These are phyloP conservation scores for Phlyctochytrium arcticum DNA, from an alignment of 192 early-diverging fungal species.

Conservation along the genomic window DNA sequence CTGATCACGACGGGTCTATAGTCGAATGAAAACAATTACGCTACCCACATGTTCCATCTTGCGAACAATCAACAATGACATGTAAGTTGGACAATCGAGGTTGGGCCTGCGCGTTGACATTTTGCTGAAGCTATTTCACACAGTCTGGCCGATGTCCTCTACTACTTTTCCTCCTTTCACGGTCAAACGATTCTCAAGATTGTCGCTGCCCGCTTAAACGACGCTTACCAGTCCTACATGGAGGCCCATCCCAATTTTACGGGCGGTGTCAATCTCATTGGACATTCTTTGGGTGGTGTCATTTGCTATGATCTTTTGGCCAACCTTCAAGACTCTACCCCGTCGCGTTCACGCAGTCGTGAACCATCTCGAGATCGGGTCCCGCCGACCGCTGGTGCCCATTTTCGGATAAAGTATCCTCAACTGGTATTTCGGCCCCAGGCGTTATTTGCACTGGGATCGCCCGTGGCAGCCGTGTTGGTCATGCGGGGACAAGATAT, in stretches of 20 bases:
- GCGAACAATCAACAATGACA: slow-evolving; percentile 46
- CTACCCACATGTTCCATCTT: slow-evolving; percentile 42
- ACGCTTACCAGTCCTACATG: slow-evolving; percentile 26
- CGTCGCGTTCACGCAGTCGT: neutral
- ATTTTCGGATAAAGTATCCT: slow-evolving; percentile 41
- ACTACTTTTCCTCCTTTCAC: slow-evolving; percentile 45
- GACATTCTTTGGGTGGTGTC: slow-evolving; percentile 43
- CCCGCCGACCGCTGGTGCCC: neutral
- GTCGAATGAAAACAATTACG: slow-evolving; percentile 38
- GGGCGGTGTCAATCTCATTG: slow-evolving; percentile 36
- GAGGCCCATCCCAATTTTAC: slow-evolving; percentile 32
- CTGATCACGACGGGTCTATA: neutral
- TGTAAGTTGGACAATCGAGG: no score
- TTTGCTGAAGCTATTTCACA: no score
- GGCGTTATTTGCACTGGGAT: slow-evolving; percentile 43
- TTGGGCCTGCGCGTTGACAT: no score
- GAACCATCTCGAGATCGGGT: neutral
- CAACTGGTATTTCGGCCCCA: slow-evolving; percentile 37
- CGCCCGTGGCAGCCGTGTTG: slow-evolving; percentile 42
- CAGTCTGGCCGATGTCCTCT: slow-evolving; percentile 46
- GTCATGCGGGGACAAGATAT: slow-evolving; percentile 40
- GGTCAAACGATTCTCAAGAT: slow-evolving; percentile 30
- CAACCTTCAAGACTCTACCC: slow-evolving; percentile 19
- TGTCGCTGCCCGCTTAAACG: slow-evolving; percentile 34
- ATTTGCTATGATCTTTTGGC: slow-evolving; percentile 46